Percentiles rank a stretch among this genome's conserved stretches.
These are phyloP conservation scores for Rhodotorula sp. DNA, from an alignment of 1,284 basidiomycete species.

Conservation along the genomic window DNA sequence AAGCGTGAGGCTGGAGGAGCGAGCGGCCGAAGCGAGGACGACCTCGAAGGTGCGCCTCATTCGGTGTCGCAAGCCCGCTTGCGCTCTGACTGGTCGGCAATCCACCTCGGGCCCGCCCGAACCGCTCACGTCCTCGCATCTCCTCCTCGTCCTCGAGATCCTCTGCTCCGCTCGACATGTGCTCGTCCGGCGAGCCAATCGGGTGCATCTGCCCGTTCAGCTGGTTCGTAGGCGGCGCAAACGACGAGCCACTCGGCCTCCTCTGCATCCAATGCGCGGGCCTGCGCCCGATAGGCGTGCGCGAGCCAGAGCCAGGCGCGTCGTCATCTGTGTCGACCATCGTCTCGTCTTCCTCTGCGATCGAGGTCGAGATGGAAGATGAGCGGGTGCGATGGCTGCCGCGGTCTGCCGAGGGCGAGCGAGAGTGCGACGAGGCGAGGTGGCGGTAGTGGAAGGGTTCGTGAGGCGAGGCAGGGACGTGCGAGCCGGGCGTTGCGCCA, in stretches of 20 bases:
- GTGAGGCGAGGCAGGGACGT: background rate
- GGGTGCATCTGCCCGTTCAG: background rate
- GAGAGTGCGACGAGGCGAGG: slow-evolving; percentile 29
- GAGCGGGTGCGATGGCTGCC: slow-evolving; percentile 7
- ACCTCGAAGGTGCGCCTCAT: slow-evolving; percentile 16
- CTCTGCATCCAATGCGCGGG: slow-evolving; percentile 15
- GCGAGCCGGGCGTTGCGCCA: slow-evolving; percentile 1
- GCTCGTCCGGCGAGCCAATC: slow-evolving; percentile 5
- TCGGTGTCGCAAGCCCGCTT: background rate
- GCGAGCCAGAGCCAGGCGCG: slow-evolving; percentile 5
- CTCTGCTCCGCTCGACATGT: background rate
- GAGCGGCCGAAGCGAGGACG: slow-evolving; percentile 20
- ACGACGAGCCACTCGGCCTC: slow-evolving; percentile 27
- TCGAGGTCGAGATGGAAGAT: slow-evolving; percentile 20
- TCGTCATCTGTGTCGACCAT: slow-evolving; percentile 28
- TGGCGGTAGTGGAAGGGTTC: slow-evolving; percentile 33
- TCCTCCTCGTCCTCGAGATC: slow-evolving; percentile 21
- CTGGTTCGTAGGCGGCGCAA: background rate
- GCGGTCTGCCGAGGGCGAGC: slow-evolving; percentile 24
- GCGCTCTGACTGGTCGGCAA: slow-evolving; percentile 1
- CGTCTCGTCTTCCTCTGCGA: slow-evolving; percentile 29
- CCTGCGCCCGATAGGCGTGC: slow-evolving; percentile 11
- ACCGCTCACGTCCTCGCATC: slow-evolving; percentile 26
- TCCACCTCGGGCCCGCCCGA: slow-evolving; percentile 2
- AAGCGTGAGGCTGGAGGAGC: slow-evolving; percentile 9